Evolutionary conservation across 768 basidiomycete genomes (phyloP), one percentile per base, ranked within the genome.

Genomic region (Nidularia pulvinata): DNA sequence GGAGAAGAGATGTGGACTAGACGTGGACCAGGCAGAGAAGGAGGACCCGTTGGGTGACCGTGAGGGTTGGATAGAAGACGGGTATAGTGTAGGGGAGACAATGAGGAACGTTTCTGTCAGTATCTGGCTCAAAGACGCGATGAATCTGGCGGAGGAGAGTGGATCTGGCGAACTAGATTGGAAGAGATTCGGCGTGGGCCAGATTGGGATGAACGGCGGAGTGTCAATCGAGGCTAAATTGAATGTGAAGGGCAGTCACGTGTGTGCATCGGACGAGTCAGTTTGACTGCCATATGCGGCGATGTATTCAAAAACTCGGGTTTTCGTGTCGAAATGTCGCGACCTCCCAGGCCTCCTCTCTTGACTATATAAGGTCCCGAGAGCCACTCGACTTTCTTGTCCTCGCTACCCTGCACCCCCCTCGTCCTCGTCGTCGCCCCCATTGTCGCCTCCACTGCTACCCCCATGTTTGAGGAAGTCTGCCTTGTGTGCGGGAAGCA

Each of bases 401-500:
- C 42, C 58, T 52, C 61, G 52, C 46, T 51, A 53, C 54, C 57
- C 60, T 46, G 42, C 49, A 48, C 54, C 53, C 47, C 34, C 63
- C 54, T 54, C 45, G 51, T 48, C 50, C 50, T 53, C 36, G 42
- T 36, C 33, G 14, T 37, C 34, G 1, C 35, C n/a, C 19, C 19
- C 6, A 53, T 49, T 51, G 47, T 48, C 53, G 50, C 49, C 56
- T 57, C 50, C 46, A 49, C 57, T 50, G 25, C 51, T 53, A 44
- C 53, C 48, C 49, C 59, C 54, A 91, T 91, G 89, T 90, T 88
- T 69, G 85, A 89, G 79, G 88, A 90, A 76, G 77, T 85, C 62
- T 91, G 89, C 65, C 78, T 91, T 53, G 73, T 79, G 50, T 91
- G 89, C 65, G 86, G 88, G 50, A 84, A 80, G 68, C 81, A 81